Evolutionary conservation across 345 rosid species (phyloP).

Genomic region (Noccaea caerulescens): DNA sequence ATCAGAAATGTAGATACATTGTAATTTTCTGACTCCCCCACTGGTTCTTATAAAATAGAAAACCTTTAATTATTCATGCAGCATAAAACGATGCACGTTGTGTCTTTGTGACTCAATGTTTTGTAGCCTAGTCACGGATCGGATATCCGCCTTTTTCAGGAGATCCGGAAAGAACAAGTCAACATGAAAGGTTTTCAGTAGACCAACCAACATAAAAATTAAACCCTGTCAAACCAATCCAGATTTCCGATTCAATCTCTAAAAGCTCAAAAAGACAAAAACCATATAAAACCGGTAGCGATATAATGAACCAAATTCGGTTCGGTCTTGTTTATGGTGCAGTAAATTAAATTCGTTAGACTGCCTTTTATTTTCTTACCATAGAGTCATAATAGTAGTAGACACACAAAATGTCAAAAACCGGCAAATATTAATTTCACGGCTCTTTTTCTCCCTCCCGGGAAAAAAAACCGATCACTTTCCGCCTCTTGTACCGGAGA

Average conservation of each 20-base stretch:
- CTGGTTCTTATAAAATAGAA: constrained; percentile 3
- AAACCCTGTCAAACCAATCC: too few relatives aligned
- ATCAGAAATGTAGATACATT: not conserved
- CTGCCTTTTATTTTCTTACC: not conserved
- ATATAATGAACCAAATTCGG: not conserved
- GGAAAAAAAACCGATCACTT: not conserved
- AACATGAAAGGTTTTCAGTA: too few relatives aligned
- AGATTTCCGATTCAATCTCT: too few relatives aligned
- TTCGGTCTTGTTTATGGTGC: not conserved
- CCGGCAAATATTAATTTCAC: not conserved
- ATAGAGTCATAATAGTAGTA: too few relatives aligned
- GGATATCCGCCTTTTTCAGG: too few relatives aligned
- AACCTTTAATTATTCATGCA: not conserved
- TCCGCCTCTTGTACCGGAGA: constrained; percentile 14
- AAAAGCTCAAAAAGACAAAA: too few relatives aligned
- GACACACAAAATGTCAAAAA: not conserved
- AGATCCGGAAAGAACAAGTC: too few relatives aligned
- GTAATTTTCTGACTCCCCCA: not conserved
- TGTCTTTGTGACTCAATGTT: not conserved
- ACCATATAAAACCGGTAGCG: not conserved
- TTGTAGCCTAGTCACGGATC: too few relatives aligned
- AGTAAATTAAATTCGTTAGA: not conserved
- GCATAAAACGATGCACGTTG: constrained; percentile 29
- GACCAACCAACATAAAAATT: too few relatives aligned
- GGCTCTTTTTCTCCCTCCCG: not conserved